These are phyloP conservation scores for Termitomyces eurrhizus DNA, from an alignment of 768 basidiomycete species.

Conservation along the genomic window DNA sequence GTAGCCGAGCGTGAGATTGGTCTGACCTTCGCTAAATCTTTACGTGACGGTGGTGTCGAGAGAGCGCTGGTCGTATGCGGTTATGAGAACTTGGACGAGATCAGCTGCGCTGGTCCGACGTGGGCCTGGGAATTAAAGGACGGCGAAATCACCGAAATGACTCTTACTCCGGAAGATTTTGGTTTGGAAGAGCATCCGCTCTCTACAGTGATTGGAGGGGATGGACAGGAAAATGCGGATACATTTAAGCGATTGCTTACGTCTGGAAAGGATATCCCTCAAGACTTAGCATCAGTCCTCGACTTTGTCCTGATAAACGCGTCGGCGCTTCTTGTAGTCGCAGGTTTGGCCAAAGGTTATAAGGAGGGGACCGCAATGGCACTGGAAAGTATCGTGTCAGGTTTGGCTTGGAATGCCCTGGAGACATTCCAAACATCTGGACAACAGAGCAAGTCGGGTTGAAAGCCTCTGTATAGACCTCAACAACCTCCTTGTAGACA, in stretches of 20 bases:
- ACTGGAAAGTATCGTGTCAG: conserved; percentile 52
- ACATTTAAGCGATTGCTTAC: conserved; percentile 64
- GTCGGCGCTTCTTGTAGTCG: conserved; percentile 81
- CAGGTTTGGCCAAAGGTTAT: conserved; percentile 68
- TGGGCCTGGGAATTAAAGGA: conserved; percentile 78
- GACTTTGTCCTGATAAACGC: conserved; percentile 93
- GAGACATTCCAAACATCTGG: conserved; percentile 37
- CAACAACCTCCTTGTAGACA: background rate
- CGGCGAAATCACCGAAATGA: conserved; percentile 57
- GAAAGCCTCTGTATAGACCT: background rate
- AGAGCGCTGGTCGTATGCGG: conserved; percentile 94
- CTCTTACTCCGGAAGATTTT: conserved; percentile 70
- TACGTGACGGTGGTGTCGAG: conserved; percentile 69
- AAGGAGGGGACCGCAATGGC: conserved; percentile 71
- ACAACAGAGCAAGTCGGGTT: background rate
- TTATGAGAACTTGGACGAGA: conserved; percentile 88
- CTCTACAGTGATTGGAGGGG: conserved; percentile 62
- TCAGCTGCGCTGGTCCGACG: conserved; percentile 90
- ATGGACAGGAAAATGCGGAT: conserved; percentile 77
- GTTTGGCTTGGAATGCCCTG: conserved; percentile 57
- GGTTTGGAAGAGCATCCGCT: conserved; percentile 74
- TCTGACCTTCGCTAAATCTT: conserved; percentile 70
- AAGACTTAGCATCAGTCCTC: conserved; percentile 55
- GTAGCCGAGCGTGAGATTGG: conserved; percentile 84
- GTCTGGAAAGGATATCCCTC: conserved; percentile 52